A percentile compares a stretch with the other conserved stretches of the same genome.
These are phyloP conservation scores for Lactarius quietus DNA, from an alignment of 768 basidiomycete species.

Conservation along the genomic window DNA sequence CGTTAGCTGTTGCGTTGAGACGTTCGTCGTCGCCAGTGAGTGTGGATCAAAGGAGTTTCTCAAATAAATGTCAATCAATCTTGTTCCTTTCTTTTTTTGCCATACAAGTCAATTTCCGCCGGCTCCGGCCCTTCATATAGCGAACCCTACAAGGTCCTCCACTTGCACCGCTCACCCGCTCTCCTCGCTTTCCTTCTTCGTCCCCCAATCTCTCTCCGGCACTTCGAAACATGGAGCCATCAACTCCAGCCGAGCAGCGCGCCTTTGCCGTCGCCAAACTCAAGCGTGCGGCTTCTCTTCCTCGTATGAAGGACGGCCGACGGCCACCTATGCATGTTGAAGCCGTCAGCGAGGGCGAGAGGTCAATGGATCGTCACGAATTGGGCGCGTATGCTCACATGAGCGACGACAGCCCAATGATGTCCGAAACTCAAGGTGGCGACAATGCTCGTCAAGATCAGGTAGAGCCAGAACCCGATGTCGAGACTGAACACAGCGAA, in stretches of 20 bases:
- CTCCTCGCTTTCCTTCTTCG: background rate
- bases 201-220: conserved; percentile 1
- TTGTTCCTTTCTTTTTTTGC: background rate
- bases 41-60: background rate
- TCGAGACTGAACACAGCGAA: conserved; percentile 18
- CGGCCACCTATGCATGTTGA: conserved; percentile 85
- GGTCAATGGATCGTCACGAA: conserved; percentile 37
- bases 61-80: background rate
- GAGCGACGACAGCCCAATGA: conserved; percentile 13
- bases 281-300: conserved; percentile 87
- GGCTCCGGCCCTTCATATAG: conserved; percentile 23
- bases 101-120: conserved; percentile 12
- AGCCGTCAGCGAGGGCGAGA: conserved; percentile 80
- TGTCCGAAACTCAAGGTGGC: conserved; percentile 17
- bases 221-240: conserved; percentile 34
- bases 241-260: conserved; percentile 68
- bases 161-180: conserved; percentile 11
- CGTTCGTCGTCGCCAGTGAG: conserved; percentile 5
- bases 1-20: background rate
- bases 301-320: conserved; percentile 87
- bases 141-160: background rate
- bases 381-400: conserved; percentile 18
- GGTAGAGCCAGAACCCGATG: conserved; percentile 16
- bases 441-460: background rate
- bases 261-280: conserved; percentile 86